Conservation (phyloP, 1,284 basidiomycete species). For the Volvariella volvacea region DNA sequence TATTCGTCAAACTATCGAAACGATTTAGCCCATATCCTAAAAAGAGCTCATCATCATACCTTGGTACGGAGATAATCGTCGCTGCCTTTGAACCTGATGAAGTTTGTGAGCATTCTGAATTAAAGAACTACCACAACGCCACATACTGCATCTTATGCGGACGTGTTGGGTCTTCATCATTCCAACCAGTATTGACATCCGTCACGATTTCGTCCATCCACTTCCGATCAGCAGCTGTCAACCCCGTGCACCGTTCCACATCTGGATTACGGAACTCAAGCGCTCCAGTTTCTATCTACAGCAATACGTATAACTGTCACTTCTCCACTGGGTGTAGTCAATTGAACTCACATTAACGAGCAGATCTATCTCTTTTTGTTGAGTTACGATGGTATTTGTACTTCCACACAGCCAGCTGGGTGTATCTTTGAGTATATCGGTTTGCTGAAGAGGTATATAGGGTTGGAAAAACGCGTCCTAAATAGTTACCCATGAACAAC, state of each 20-base stretch:
- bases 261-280: slow-evolving; percentile 83
- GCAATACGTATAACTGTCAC: background rate
- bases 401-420: slow-evolving; percentile 87
- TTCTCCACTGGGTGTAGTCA: background rate
- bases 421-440: slow-evolving; percentile 81
- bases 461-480: slow-evolving; percentile 96
- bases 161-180: slow-evolving; percentile 51
- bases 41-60: slow-evolving; percentile 34
- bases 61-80: slow-evolving; percentile 89
- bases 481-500: background rate
- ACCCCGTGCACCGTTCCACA: slow-evolving; percentile 68
- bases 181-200: slow-evolving; percentile 81
- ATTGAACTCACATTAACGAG: slow-evolving; percentile 72
- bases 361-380: slow-evolving; percentile 89
- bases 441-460: slow-evolving; percentile 93
- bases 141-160: slow-evolving; percentile 61
- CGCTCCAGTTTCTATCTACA: slow-evolving; percentile 74
- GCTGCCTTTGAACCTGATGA: slow-evolving; percentile 75
- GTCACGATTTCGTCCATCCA: slow-evolving; percentile 86
- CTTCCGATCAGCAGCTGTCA: slow-evolving; percentile 92
- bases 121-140: background rate
- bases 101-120: slow-evolving; percentile 9
- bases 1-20: slow-evolving; percentile 74
- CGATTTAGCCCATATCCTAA: background rate
- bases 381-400: slow-evolving; percentile 94